Base-by-base conservation (phyloP, 495 filamentous ascomycete genomes). In the Penicillium roqueforti region DNA sequence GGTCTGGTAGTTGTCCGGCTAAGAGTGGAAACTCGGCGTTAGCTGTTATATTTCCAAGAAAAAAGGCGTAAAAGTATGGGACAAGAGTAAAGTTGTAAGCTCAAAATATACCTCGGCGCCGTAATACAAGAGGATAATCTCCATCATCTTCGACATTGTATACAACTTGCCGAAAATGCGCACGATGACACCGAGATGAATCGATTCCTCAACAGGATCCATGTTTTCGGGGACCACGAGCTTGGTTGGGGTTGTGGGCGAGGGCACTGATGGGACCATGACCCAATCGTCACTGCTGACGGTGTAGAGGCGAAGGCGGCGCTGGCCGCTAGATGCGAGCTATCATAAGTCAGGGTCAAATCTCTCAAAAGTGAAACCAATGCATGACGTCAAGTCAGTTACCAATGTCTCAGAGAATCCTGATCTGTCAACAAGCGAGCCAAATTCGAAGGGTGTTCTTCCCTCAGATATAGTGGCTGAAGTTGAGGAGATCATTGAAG, bases 251-350 rank as follows among this genome's bases (percentile, higher is more conserved):
- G 48, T 43, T 7, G 47, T 22, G 3, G 52, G 38, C 11, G 59
- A 61, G 9, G 55, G 52, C n/a, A 39, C 9, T 0, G 51, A 23
- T 4, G 32, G 14, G n/a, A 32, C 19, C 37, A 60, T 34, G 8
- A 68, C 63, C 73, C 73, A 74, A 8, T 72, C 71, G 18, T 60
- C 53, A n/a, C 60, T 53, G 43, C 66, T 63, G 26, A 76, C 60
- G 6, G 63, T 63, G 57, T 73, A 74, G 0, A 69, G 62, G 40
- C 60, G 59, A 14, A 57, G 31, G 22, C 63, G 67, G 6, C 48
- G 61, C 25, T 44, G 32, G 32, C 32, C 56, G 38, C 48, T 53
- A 9, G 65, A 60, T 9, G 54, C 58, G 55, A 63, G 67, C 51
- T 66, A 53, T 47, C 58, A 29, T 5, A 44, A 4, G 18, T 45